Conservation (phyloP, 2,329 filamentous ascomycete genomes). For the Dactylonectria estremocensis region DNA sequence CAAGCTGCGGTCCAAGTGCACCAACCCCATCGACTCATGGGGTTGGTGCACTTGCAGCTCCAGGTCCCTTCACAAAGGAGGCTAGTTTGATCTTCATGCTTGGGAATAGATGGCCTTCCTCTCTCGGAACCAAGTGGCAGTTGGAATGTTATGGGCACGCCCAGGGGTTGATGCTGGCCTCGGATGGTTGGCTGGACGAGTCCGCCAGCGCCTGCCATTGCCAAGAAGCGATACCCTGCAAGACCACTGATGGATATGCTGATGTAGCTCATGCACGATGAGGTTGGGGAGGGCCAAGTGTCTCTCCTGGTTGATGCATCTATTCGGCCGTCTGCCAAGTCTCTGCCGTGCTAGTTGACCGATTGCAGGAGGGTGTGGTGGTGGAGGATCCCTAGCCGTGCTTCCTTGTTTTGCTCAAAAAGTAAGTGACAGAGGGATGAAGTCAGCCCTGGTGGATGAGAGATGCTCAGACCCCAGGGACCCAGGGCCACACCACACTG, state of each 20-base stretch:
- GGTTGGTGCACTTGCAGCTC: background rate
- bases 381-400: background rate
- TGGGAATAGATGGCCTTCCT: background rate
- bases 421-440: background rate
- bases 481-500: background rate
- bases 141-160: background rate
- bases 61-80: background rate
- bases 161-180: conserved; percentile 1
- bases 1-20: too few species aligned
- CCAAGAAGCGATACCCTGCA: background rate
- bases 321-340: background rate
- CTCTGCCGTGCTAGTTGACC: background rate
- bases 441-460: background rate
- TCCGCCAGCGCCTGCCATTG: background rate
- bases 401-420: conserved; percentile 5
- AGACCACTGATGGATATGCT: background rate
- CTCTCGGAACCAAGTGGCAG: background rate
- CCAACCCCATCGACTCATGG: background rate
- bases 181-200: background rate
- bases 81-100: background rate
- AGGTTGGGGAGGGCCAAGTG: background rate
- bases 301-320: background rate
- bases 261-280: background rate
- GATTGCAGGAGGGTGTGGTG: background rate
- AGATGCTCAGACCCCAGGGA: background rate